phyloP scores from a whole-genome alignment of 2,329 filamentous ascomycete genomes.

The Beauveria brongniartii region DNA sequence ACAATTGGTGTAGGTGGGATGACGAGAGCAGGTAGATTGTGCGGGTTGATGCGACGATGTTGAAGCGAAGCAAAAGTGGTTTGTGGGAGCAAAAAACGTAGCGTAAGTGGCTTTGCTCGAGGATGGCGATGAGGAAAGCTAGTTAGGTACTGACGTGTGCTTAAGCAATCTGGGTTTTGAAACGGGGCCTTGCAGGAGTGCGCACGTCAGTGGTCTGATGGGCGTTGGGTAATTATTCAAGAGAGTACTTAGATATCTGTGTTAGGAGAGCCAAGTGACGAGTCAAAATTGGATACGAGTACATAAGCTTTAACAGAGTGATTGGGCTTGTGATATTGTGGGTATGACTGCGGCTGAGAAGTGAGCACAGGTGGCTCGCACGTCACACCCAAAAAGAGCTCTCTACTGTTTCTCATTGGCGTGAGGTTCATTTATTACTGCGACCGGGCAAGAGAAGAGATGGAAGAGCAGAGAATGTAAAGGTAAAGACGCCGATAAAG shows the following conservation, averaged over 20 bases:
- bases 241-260: background rate
- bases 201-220: slow-evolving; percentile 1
- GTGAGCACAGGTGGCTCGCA: background rate
- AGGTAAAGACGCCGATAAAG: background rate
- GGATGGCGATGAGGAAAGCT: slow-evolving; percentile 17
- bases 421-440: too few relatives aligned
- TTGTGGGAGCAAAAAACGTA: slow-evolving; percentile 17
- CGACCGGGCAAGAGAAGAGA: too few relatives aligned
- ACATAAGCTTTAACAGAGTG: background rate
- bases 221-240: background rate
- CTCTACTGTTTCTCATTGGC: too few relatives aligned
- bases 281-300: background rate
- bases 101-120: slow-evolving; percentile 25
- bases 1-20: background rate
- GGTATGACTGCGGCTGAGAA: slow-evolving; percentile 8
- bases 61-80: slow-evolving; percentile 5
- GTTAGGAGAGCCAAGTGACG: background rate
- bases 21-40: background rate
- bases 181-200: slow-evolving; percentile 7
- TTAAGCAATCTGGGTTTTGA: slow-evolving; percentile 13
- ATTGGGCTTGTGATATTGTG: slow-evolving; percentile 10
- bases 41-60: slow-evolving; percentile 6
- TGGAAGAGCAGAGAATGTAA: background rate
- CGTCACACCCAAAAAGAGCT: too few relatives aligned
- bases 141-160: slow-evolving; percentile 14